These are phyloP conservation scores for Metroxylon sagu DNA, from an alignment of 176 grass and related monocot species.

Conservation along the genomic window DNA sequence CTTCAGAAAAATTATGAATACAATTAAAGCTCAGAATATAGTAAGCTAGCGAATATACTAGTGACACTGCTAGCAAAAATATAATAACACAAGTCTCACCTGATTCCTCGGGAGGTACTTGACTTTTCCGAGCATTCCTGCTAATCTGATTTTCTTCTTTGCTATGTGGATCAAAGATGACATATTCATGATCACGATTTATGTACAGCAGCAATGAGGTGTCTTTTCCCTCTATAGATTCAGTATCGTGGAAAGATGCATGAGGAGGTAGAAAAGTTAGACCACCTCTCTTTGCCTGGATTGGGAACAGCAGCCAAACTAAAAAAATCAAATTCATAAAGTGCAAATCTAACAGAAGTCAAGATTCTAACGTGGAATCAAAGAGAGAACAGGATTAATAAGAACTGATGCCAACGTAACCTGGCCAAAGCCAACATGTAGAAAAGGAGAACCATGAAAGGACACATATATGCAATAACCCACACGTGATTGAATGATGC, in stretches of 20 bases:
- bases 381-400: too few species aligned
- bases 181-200: conserved; percentile 72
- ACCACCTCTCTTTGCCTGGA: conserved; percentile 62
- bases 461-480: too few species aligned
- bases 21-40: too few species aligned
- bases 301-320: not conserved
- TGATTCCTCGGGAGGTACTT: conserved; percentile 40
- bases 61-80: conserved; percentile 4
- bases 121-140: conserved; percentile 25
- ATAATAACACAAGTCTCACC: conserved; percentile 27
- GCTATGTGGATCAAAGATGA: conserved; percentile 64
- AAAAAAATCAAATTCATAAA: not conserved
- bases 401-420: too few species aligned
- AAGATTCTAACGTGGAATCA: not conserved
- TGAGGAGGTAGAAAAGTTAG: conserved; percentile 56
- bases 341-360: not conserved
- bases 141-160: conserved; percentile 22
- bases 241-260: conserved; percentile 20
- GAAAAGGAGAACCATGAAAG: too few species aligned
- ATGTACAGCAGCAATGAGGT: conserved; percentile 43
- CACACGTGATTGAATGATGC: too few species aligned
- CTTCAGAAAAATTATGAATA: too few species aligned
- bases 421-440: too few species aligned
- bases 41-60: not conserved
- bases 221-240: conserved; percentile 17